Base-by-base conservation (phyloP, 2,329 filamentous ascomycete species). In the Fusarium robinianum region DNA sequence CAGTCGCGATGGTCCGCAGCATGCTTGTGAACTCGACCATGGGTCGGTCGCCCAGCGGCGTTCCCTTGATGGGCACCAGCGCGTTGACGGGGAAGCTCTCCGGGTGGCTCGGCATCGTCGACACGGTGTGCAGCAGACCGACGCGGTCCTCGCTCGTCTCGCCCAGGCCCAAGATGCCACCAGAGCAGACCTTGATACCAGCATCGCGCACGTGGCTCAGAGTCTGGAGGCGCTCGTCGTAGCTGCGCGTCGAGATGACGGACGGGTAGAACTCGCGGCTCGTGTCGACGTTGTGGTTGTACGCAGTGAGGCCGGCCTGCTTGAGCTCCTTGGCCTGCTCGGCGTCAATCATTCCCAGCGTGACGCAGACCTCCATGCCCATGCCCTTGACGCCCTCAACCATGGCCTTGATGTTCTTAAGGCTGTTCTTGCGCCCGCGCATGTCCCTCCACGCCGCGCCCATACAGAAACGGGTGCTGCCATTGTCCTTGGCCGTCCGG, bases 221-320 rank as follows among this genome's bases (percentile, higher is more conserved):
- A 0, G 90, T 95, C 63, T 84, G 76, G 27, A 96, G 75, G 2
- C 90, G 83, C 73, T 96, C 90, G 61, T 96, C 90, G 69, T 95
- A 96, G 6, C 81, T 84, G 24, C 90, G 78, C 0, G 90, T 95
- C 1, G 88, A 87, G 68, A 96, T 95, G 60, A 96, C 79, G 25
- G 78, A 84, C 0, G 90, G 89, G 64, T 96, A 95, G 68, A 90
- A 90, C 72, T 95, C 90, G 57, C 90, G 80, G 42, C 85, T 90
- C 2, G 90, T 96, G 70, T 96, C 90, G 54, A 96, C 78, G 65
- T 96, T 96, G 76, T 96, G 90, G 72, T 96, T 96, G 71, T 96
- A 95, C 1, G 90, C 90, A 11, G 90, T 95, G 60, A 96, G 71
- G 0, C 90, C 90, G 0, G 90, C 90, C 2, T 83, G 82, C 65